Base-by-base conservation (phyloP, 495 filamentous ascomycete species). In the Astrocystis sublimbata region DNA sequence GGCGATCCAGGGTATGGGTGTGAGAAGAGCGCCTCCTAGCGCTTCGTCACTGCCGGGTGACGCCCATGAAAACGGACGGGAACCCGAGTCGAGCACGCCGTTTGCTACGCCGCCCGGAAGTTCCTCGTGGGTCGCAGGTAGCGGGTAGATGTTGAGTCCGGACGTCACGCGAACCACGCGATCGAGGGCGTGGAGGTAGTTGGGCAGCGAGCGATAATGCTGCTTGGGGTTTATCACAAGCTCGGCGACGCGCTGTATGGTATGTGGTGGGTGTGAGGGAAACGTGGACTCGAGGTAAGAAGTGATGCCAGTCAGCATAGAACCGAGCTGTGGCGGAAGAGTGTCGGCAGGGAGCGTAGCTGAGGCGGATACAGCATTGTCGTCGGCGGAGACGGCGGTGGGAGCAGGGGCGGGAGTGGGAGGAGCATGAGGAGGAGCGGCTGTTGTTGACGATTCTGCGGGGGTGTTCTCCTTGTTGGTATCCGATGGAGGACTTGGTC, bases 101-200 rank as follows among this genome's bases (percentile, higher is more conserved):
- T 92, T 93, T 6, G 75, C 68, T 5, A 81, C 67, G 0, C 75
- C 58, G 1, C 70, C 73, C 45, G 73, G 68, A 62, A 66, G 67
- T 66, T 84, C 73, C 38, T 79, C 71, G 42, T 83, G 79, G n/a
- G 86, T 84, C 0, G 81, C 80, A 0, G 89, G 89, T 4, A 98
- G 84, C 0, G 96, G 94, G 72, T 96, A 98, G 17, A 87, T 77
- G 52, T 92, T 86, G 6, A 86, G 82, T 26, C 85, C 83, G 54
- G 89, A 93, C n/a, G 92, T 93, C 61, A 98, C 96, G 40, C 89
- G 92, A 36, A 97, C 86, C 15, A 96, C 91, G 53, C 96, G 89
- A 69, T 97, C 92, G 12, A 98, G 82, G 6, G 94, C 96, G 61
- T 92, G 88, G 59, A 98, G 86, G 71, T 92, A 98, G 23, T 91